These are phyloP conservation scores for Euphorbia lathyris DNA, from an alignment of 345 rosid species.

Conservation along the genomic window DNA sequence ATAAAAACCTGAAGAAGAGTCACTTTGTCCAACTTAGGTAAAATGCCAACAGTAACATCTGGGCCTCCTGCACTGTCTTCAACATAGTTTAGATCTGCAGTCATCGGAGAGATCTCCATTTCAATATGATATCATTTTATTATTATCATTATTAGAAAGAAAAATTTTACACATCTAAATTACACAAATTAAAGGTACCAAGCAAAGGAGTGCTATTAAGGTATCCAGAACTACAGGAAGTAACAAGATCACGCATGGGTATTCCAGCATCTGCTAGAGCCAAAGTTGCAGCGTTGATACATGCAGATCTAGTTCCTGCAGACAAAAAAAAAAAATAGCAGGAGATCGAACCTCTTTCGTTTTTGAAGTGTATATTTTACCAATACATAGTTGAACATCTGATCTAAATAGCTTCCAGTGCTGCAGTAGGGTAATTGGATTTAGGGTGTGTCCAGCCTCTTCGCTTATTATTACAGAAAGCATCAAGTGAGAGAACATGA, in stretches of 20 bases:
- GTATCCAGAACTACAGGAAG: slow-evolving; percentile 95
- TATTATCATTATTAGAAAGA: neutral
- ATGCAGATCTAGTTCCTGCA: slow-evolving; percentile 89
- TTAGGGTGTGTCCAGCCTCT: neutral
- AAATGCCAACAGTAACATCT: slow-evolving; percentile 83
- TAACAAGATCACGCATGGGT: slow-evolving; percentile 92
- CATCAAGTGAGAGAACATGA: neutral
- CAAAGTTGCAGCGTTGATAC: slow-evolving; percentile 95
- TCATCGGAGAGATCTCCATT: neutral
- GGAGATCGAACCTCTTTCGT: neutral
- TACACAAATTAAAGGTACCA: slow-evolving; percentile 35
- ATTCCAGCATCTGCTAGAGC: slow-evolving; percentile 98
- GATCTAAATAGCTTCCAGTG: neutral
- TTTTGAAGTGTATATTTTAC: neutral
- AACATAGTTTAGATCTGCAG: slow-evolving; percentile 71
- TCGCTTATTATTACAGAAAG: neutral
- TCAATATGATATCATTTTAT: neutral
- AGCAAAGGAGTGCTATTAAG: slow-evolving; percentile 83
- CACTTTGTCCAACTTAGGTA: slow-evolving; percentile 87
- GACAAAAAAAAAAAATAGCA: neutral
- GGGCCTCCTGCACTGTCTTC: slow-evolving; percentile 99
- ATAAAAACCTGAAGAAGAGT: slow-evolving; percentile 85
- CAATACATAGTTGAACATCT: neutral
- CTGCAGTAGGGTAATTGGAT: neutral
- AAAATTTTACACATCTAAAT: neutral